Conservation (phyloP, 1,284 basidiomycete species). For the Ustilago trichophora region DNA sequence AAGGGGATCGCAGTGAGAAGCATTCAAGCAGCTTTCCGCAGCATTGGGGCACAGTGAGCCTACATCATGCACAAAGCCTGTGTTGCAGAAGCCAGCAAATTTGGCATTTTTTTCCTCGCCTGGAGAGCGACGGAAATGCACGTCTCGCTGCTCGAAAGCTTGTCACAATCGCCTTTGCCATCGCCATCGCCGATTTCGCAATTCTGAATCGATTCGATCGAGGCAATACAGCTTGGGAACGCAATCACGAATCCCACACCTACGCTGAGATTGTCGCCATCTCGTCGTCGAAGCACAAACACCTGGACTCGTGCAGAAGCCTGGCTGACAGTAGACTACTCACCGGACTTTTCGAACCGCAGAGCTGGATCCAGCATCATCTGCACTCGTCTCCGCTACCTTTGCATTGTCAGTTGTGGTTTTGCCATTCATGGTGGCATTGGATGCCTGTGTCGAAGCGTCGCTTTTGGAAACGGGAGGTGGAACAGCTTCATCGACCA, state of each 20-base stretch:
- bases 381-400: background rate
- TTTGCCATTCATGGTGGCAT: background rate
- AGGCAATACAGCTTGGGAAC: no score
- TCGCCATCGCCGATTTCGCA: background rate
- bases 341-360: conserved; percentile 36
- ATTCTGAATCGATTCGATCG: no score
- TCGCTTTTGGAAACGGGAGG: background rate
- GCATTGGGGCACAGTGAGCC: no score
- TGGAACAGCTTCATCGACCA: conserved; percentile 11
- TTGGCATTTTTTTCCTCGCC: no score
- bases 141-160: no score
- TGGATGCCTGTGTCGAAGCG: background rate
- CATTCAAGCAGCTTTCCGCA: no score
- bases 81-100: no score
- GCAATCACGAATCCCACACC: background rate
- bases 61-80: no score
- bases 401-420: background rate
- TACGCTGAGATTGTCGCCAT: conserved; percentile 1
- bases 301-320: background rate
- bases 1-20: no score
- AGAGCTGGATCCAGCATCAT: conserved; percentile 4
- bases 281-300: background rate
- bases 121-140: no score
- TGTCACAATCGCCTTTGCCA: no score
- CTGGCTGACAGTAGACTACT: no score